Evolutionary conservation across 202 grass and related monocot genomes (phyloP), one percentile per base, ranked within the genome.

Genomic region (Panicum virgatum): DNA sequence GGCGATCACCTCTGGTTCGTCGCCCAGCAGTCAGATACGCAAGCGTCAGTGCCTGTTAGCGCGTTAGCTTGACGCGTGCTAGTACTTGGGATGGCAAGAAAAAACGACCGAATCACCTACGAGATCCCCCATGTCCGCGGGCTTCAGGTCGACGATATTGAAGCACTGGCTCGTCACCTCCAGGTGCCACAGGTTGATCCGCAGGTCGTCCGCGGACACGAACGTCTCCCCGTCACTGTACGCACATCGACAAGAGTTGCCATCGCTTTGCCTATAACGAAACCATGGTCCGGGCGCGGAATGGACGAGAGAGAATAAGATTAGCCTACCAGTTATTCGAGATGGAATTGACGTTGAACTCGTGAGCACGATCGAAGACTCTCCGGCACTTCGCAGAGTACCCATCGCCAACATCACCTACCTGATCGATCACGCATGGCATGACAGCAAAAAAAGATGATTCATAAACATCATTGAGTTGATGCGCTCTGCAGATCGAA

Each of bases 131-230:
- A 91, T 88, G 72, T 83, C 52, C 51, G 52, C 16, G 59, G 89
- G 82, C 82, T 57, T 88, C 78, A 19, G 69, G 77, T 91, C 85
- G 11, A 88, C 63, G 61, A 91, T 83, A 73, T 70, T 85, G 75
- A 91, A 91, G 65, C 89, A 91, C 72, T 79, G 85, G 68, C 25
- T 58, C 48, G 85, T 79, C 43, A 88, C 78, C 26, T 91, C 89
- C 40, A 88, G 36, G 44, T 91, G 83, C 85, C 85, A 91, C 58
- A 85, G 71, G 82, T 91, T 91, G 75, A 91, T 88, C 86, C 82
- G 69, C 26, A 91, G 82, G 15, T 91, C 89, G 59, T 88, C 89
- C 15, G 78, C 73, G 29, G 89, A 91, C 71, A 91, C 80, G 73
- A 91, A 85, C 71, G 89, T 91, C 85, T 91, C 89, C 7, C 82